Base-by-base conservation (phyloP, 116 monocot genomes). In the Thalassia testudinum region DNA sequence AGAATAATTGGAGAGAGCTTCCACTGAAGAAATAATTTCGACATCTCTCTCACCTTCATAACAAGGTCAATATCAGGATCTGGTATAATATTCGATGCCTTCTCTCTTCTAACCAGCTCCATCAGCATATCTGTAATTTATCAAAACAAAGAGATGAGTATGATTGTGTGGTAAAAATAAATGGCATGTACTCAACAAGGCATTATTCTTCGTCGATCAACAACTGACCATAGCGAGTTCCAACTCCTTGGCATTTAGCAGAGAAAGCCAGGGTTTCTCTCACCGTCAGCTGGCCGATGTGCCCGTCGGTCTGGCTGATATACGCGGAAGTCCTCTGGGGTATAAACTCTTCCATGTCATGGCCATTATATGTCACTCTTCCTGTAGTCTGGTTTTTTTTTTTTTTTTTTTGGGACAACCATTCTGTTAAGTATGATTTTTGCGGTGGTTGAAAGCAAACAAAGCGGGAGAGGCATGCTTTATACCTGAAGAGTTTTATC, bases 51-150 rank as follows among this genome's bases (percentile, higher is more conserved):
- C 40, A 75, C 76, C 82, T 82, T 82, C 82, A 77, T 82, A 64
- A 30, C 77, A 15, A 74, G 50, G 73, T 82, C 82, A 30, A 82
- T 49, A 40, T 83, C 78, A 18, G 78, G 59, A 30, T 78, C 78
- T 26, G 82, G 82, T 50, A 71, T 77, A 16, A 82, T 82, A 28
- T 72, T 62, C 13, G 77, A 70, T 24, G 24, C 70, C 52, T 68
- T 77, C 68, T 82, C 82, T 56, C 78, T 73, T 48, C 74, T 73
- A 8, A 68, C 53, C 37, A 83, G 55, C 40, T 83, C 83, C n/a
- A 55, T 61, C 52, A 83, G 58, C 74, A 83, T 78, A 21, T 83
- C 78, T 83, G 62, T 0, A 26, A 8, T 25, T 42, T 40, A 14
- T 14, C 40, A n/a, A n/a, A n/a, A n/a, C n/a, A n/a, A n/a, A n/a